Base-by-base conservation (phyloP, 2,329 filamentous ascomycete genomes). In the Pseudogymnoascus sp. region DNA sequence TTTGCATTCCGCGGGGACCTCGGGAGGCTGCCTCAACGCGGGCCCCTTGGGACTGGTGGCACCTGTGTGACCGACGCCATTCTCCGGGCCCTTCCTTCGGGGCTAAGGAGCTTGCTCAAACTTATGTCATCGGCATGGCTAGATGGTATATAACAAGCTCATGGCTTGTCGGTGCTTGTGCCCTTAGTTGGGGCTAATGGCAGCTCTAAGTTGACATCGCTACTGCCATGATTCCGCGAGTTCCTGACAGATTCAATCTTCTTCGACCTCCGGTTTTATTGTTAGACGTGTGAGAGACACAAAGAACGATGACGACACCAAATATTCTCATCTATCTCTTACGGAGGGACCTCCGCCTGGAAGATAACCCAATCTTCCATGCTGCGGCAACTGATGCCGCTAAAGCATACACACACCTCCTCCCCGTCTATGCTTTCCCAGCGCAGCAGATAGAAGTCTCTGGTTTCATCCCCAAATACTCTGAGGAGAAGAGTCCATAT, bases 301-400 rank as follows among this genome's bases (percentile, higher is more conserved):
- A 34, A 34, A 34, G 23, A 14, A 65, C 41, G 11, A 73, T 73
- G 75, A 16, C 73, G 69, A 4, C 77, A 76, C 48, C 71, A 10
- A 84, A 81, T 34, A 79, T 90, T 23, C 77, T 92, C 62, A 79
- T 93, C 63, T 92, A 92, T 71, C 74, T 93, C 21, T 75, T 93
- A 37, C 85, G 90, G 51, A 85, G 87, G 68, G 90, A 93, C 73
- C 79, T 92, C 19, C 87, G 90, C 66, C 79, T 90, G 25, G 80
- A 83, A 28, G 90, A 93, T 75, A 93, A 93, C 71, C 89, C 89
- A 0, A 80, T 92, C 45, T 81, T 93, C 19, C 80, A 90, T 71
- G 81, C 76, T 70, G 78, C 83, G 61, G 77, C 77, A 65, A 84
- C 77, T 67, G 74, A 19, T 69, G 79, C 67, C 71, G 72, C 34